A percentile compares a stretch with the other conserved stretches of the same genome.
Evolutionary conservation across 140 eudicot species (phyloP).

Genomic region (Anethum foeniculum): DNA sequence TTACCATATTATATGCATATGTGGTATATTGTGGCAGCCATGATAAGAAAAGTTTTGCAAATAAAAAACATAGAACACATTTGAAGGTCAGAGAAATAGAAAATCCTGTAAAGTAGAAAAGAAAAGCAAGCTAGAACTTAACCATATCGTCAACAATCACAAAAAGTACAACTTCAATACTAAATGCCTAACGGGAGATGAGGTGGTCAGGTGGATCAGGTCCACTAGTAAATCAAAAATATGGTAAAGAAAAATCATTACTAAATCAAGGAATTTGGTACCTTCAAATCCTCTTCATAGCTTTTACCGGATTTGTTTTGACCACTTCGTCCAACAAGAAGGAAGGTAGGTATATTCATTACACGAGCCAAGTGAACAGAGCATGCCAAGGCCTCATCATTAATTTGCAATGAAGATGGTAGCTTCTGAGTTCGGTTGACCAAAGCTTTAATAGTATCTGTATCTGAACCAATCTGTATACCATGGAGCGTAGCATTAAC

Average conservation of each 20-base stretch:
- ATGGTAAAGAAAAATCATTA: background rate
- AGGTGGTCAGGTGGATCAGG: background rate
- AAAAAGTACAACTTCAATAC: background rate
- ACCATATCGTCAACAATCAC: background rate
- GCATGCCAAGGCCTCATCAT: conserved; percentile 48
- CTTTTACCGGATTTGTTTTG: conserved; percentile 17
- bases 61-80: background rate
- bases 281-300: conserved; percentile 52
- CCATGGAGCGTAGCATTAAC: conserved; percentile 34
- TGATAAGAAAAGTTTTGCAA: background rate
- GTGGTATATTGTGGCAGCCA: background rate
- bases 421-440: conserved; percentile 39
- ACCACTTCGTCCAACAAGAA: conserved; percentile 49
- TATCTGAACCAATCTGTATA: conserved; percentile 50
- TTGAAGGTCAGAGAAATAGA: background rate
- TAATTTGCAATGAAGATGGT: conserved; percentile 52
- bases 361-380: conserved; percentile 60
- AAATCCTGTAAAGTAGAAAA: background rate
- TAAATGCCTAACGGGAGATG: background rate
- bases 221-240: background rate
- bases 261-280: conserved; percentile 15
- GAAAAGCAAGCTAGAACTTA: background rate
- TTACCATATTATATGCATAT: background rate
- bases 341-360: conserved; percentile 35
- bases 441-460: conserved; percentile 31